Evolutionary conservation across 371 early-diverging fungal genomes (phyloP).

Genomic region (Umbelopsis sp.): DNA sequence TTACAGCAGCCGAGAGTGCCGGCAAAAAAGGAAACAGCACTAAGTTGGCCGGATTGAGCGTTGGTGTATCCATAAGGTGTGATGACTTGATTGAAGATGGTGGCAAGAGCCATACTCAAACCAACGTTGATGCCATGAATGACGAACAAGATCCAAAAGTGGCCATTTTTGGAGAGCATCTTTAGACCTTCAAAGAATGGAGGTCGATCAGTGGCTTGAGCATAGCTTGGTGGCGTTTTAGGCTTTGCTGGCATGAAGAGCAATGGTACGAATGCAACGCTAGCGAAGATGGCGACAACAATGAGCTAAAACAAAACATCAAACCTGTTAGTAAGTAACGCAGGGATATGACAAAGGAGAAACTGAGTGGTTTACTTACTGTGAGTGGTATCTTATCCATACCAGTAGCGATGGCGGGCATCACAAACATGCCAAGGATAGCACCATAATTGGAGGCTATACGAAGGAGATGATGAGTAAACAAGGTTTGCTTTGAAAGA

Average conservation of each 20-base stretch:
- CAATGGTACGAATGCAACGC: conserved; percentile 27
- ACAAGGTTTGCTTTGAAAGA: neutral
- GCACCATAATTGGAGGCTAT: conserved; percentile 41
- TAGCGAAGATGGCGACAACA: conserved; percentile 26
- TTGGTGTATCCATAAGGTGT: conserved; percentile 49
- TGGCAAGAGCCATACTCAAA: conserved; percentile 38
- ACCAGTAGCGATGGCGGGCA: conserved; percentile 34
- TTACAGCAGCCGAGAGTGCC: conserved; percentile 30
- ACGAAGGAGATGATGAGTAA: neutral
- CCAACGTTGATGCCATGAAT: conserved; percentile 40
- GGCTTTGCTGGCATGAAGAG: conserved; percentile 37
- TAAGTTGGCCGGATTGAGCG: conserved; percentile 35
- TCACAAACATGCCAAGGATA: conserved; percentile 39
- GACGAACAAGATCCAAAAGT: conserved; percentile 35
- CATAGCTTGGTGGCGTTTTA: conserved; percentile 38
- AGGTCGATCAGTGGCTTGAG: conserved; percentile 24
- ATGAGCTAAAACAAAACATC: conserved; percentile 16
- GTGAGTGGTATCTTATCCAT: conserved; percentile 32
- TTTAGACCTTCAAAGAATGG: conserved; percentile 36
- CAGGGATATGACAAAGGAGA: neutral
- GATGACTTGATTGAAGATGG: conserved; percentile 39
- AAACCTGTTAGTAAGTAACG: neutral
- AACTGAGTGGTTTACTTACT: conserved; percentile 20
- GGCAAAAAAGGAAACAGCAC: conserved; percentile 27
- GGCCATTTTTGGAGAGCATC: conserved; percentile 26